Evolutionary conservation across 148 eudicot genomes (phyloP).

Genomic region (Suaeda aralocaspica): DNA sequence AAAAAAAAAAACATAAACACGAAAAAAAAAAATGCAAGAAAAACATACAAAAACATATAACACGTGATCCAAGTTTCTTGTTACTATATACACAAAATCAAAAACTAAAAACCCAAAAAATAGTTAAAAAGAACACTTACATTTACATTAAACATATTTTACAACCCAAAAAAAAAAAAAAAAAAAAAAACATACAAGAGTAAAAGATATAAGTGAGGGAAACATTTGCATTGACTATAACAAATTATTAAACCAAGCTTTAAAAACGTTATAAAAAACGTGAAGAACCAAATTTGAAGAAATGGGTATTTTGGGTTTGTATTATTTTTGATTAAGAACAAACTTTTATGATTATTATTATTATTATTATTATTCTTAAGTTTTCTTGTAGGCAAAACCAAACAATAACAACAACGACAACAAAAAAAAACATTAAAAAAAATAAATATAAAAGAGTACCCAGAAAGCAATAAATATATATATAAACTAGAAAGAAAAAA

Average conservation of each 20-base stretch:
- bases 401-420: slow-evolving; percentile 2
- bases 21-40: slow-evolving; percentile 19
- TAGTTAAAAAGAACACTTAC: slow-evolving; percentile 25
- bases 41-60: no score
- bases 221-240: slow-evolving; percentile 29
- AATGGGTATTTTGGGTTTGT: slow-evolving; percentile 25
- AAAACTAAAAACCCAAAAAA: slow-evolving; percentile 13
- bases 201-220: slow-evolving; percentile 11
- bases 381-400: slow-evolving; percentile 22
- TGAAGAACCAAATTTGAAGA: slow-evolving; percentile 24
- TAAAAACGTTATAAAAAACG: slow-evolving; percentile 22
- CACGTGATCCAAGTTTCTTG: slow-evolving; percentile 30
- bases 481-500: background rate
- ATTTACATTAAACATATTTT: slow-evolving; percentile 3
- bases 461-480: background rate
- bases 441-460: slow-evolving; percentile 14
- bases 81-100: background rate
- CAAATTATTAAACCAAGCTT: slow-evolving; percentile 14
- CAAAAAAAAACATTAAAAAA: background rate
- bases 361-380: slow-evolving; percentile 1
- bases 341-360: background rate
- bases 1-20: slow-evolving; percentile 12
- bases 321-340: slow-evolving; percentile 1
- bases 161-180: slow-evolving; percentile 1
- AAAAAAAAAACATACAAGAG: background rate